phyloP scores from a whole-genome alignment of 2,329 filamentous ascomycete genomes.

The Colletotrichum sp. region DNA sequence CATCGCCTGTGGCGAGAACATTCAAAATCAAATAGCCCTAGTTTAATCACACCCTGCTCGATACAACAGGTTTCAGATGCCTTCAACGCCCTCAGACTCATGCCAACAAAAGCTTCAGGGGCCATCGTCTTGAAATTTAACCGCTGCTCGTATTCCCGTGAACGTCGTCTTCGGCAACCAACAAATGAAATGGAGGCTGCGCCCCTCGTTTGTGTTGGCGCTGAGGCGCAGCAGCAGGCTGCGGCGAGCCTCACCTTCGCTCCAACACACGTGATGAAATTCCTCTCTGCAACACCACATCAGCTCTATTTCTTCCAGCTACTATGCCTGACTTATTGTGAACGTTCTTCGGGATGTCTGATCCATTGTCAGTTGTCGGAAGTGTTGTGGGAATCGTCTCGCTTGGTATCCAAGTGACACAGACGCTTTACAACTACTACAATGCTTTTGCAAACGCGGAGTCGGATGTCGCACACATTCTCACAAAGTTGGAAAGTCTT shows the following conservation, averaged over 20 bases:
- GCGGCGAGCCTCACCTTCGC: not conserved
- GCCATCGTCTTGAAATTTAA: not conserved
- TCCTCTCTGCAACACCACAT: not conserved
- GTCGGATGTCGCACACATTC: conserved; percentile 29
- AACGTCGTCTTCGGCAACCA: not conserved
- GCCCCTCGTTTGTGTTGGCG: not conserved
- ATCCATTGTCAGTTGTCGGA: conserved; percentile 24
- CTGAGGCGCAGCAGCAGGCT: not conserved
- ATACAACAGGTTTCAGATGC: not conserved
- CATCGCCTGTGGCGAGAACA: not conserved
- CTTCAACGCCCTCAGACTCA: not conserved
- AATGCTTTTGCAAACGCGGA: conserved; percentile 28
- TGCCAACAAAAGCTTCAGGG: not conserved
- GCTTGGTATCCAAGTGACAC: conserved; percentile 38
- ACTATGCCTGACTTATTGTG: not conserved
- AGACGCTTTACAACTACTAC: conserved; percentile 39
- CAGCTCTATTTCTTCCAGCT: not conserved
- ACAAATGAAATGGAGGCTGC: not conserved
- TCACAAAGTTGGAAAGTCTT: conserved; percentile 29
- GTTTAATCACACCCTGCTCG: not conserved
- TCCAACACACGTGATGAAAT: not conserved
- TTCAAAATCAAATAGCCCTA: not conserved
- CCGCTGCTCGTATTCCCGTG: not conserved
- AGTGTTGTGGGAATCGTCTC: conserved; percentile 37
- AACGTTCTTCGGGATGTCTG: not conserved